Base-by-base conservation (phyloP, 1,139 yeast species). In the Williopsis jadinii region DNA sequence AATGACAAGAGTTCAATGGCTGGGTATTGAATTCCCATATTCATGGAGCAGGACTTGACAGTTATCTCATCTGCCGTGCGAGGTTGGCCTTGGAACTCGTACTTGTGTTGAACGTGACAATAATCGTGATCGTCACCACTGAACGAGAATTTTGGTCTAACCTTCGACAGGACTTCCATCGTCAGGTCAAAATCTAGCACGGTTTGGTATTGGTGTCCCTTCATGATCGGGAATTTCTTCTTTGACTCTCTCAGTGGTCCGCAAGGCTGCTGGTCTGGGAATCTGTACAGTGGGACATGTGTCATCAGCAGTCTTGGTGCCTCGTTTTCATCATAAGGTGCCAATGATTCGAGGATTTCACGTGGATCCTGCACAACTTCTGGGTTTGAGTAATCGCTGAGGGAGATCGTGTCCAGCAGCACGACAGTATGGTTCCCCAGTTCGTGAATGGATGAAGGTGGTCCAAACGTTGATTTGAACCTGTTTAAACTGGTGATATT, bases 61-160 rank as follows among this genome's bases (percentile, higher is more conserved):
- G 97, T 85, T 47, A 84, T 78, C 60, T 92, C 98, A 39, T 81
- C 77, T 0, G 84, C 74, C 8, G 55, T 53, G 10, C 54, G 50
- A 12, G 57, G 57, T 2, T 62, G 62, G 1, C 69, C 67, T 26
- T 60, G 58, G 11, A 44, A 49, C 6, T 43, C 51, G 50, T 71
- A 77, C 2, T 71, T 61, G 54, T 88, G 96, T 11, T 66, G 62
- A 11, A 84, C 75, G 49, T 84, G 88, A 62, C 98, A 92, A 51
- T 87, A 90, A 60, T 92, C 98, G 63, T 92, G 98, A 59, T 92
- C 98, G 58, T 92, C 98, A 1, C 98, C 98, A 4, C 95, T 81
- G 58, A 88, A 85, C 1, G 86, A 71, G 9, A 82, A 64, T 13
- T 67, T 64, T 0, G 98, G 98, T 39, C 71, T 66, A 1, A 88